Conservation (phyloP, 202 grass and related monocot genomes). For the Zizania palustris region DNA sequence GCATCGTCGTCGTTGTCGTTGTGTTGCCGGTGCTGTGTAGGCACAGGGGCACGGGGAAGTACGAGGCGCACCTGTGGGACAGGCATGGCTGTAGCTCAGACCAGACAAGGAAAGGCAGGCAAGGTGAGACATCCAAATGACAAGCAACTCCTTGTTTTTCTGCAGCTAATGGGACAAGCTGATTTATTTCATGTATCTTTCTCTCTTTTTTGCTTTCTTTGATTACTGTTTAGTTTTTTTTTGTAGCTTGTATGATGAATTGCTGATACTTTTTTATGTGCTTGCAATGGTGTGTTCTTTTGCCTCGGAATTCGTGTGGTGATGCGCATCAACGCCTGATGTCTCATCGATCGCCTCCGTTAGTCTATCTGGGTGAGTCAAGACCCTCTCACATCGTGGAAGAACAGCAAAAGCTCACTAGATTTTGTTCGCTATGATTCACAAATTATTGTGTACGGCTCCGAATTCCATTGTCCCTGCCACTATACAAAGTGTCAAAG, state of each 20-base stretch:
- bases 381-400: slow-evolving; percentile 13
- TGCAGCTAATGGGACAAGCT: not conserved
- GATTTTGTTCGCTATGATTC: slow-evolving; percentile 39
- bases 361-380: slow-evolving; percentile 76
- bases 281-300: not conserved
- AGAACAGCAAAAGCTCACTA: not conserved
- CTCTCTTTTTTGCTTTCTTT: not conserved
- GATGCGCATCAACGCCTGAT: slow-evolving; percentile 34
- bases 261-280: slow-evolving; percentile 21
- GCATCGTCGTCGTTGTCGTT: not conserved
- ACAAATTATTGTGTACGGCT: not conserved
- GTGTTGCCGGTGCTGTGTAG: slow-evolving; percentile 20
- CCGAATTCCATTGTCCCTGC: not conserved
- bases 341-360: slow-evolving; percentile 24
- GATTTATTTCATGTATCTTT: not conserved
- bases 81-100: slow-evolving; percentile 9
- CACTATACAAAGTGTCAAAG: not conserved
- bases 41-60: slow-evolving; percentile 52
- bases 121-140: slow-evolving; percentile 28
- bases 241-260: slow-evolving; percentile 25
- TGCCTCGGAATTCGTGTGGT: slow-evolving; percentile 36
- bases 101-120: slow-evolving; percentile 48
- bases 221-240: not conserved
- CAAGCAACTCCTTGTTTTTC: slow-evolving; percentile 10
- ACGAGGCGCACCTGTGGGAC: slow-evolving; percentile 65